Evolutionary conservation across 2,329 filamentous ascomycete species (phyloP), one percentile per base, ranked within the genome.

Genomic region (Penicillium sp.): DNA sequence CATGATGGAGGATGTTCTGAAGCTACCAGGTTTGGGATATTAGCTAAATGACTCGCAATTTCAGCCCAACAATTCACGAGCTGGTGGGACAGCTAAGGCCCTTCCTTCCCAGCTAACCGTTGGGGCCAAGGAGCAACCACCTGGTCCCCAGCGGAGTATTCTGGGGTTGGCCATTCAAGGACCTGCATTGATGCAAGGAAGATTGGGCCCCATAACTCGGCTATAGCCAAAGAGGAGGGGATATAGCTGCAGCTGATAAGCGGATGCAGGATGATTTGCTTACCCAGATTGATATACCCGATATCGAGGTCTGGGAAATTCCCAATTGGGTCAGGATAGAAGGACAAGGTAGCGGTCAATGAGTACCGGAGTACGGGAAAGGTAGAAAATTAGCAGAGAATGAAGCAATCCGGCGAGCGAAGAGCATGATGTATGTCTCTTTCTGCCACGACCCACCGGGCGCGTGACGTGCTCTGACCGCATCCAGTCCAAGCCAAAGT

Each of bases 391-490:
- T 26, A 5, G 17, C 60, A 62, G 59, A 62, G 57, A 63, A 54
- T 62, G 61, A 66, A 62, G 56, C 54, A 64, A 60, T 66, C 38
- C 49, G 58, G 60, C 60, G 47, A 63, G 35, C 56, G 62, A 53
- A 47, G 53, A 61, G 62, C 65, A 75, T 76, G 73, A 75, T 75
- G 73, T 74, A 76, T 73, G 72, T 68, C 66, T 65, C 65, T 69
- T 75, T 68, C 70, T 76, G 70, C 72, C 74, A 72, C 63, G 71
- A 68, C 70, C 74, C 73, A 75, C 73, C 64, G 65, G 53, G 68
- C 71, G 67, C 69, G 73, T 76, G 74, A 77, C 75, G 72, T 70
- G 60, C 69, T 73, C 66, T 72, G 71, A 73, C 72, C 67, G 65
- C 68, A 71, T 71, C 60, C 55, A 60, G 50, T 37, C 51, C 47